Conservation (phyloP, 106 monocot genomes). For the Narthecium ossifragum region DNA sequence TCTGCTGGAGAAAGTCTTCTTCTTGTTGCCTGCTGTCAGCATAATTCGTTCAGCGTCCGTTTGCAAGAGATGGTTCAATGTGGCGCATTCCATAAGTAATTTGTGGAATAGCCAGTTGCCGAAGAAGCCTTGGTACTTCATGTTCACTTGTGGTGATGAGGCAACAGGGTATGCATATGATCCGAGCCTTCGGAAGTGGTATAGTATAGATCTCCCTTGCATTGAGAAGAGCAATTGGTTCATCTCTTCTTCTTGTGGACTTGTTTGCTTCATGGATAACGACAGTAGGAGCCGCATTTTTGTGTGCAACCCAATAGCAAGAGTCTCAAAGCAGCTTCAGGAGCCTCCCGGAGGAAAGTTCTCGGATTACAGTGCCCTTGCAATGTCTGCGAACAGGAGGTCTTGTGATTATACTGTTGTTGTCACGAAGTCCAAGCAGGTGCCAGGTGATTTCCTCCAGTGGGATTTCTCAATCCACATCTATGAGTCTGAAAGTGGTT, state of each 20-base stretch:
- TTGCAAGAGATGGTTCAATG: constrained; percentile 62
- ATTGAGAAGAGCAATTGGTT: constrained; percentile 63
- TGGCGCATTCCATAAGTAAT: constrained; percentile 38
- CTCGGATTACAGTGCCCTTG: constrained; percentile 59
- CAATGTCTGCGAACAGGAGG: constrained; percentile 28
- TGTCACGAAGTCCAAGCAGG: constrained; percentile 52
- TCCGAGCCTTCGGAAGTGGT: constrained; percentile 56
- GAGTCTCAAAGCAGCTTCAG: constrained; percentile 37
- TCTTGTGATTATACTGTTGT: constrained; percentile 39
- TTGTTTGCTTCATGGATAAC: constrained; percentile 77
- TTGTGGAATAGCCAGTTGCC: constrained; percentile 13
- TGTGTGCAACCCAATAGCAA: constrained; percentile 72
- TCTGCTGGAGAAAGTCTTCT: constrained; percentile 53
- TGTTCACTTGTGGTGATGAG: constrained; percentile 53
- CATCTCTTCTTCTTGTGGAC: constrained; percentile 47
- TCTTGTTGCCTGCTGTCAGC: constrained; percentile 46
- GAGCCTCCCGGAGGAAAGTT: constrained; percentile 35
- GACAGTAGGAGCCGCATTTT: constrained; percentile 50
- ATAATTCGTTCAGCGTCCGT: constrained; percentile 42
- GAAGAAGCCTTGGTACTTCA: constrained; percentile 88
- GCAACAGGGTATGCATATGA: constrained; percentile 56
- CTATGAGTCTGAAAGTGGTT: constrained; percentile 35
- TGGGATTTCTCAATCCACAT: constrained; percentile 72
- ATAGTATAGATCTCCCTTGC: constrained; percentile 60
- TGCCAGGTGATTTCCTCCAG: constrained; percentile 44